A percentile compares a stretch with the other conserved stretches of the same genome.
phyloP scores from a whole-genome alignment of 1,284 basidiomycete genomes.

The Vanrija humicola region DNA sequence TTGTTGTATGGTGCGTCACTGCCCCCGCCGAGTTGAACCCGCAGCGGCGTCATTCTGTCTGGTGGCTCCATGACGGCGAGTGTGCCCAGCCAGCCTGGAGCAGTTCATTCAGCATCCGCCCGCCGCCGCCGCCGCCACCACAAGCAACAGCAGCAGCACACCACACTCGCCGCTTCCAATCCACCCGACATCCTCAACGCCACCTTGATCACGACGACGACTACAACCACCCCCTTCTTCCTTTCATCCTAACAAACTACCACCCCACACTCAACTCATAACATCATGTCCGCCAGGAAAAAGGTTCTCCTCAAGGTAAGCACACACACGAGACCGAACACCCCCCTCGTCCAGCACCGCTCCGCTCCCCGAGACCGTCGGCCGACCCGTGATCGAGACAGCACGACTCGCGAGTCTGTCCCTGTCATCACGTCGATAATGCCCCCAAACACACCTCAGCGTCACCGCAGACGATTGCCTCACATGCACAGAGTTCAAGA shows the following conservation, averaged over 20 bases:
- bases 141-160: too few species aligned
- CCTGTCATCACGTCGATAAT: neutral
- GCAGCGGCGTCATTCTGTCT: too few species aligned
- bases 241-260: neutral
- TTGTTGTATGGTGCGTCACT: too few species aligned
- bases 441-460: neutral
- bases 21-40: too few species aligned
- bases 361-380: neutral
- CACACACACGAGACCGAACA: neutral
- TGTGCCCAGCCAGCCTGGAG: too few species aligned
- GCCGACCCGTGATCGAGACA: neutral
- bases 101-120: too few species aligned
- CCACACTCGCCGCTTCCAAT: too few species aligned
- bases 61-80: too few species aligned
- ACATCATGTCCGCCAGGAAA: slow-evolving; percentile 54
- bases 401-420: neutral
- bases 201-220: too few species aligned
- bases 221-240: neutral
- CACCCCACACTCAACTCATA: neutral
- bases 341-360: neutral
- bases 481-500: too few species aligned
- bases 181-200: too few species aligned
- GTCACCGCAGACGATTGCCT: slow-evolving; percentile 1
- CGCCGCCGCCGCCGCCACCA: too few species aligned
- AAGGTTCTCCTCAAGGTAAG: slow-evolving; percentile 89